phyloP scores from a whole-genome alignment of 2,329 filamentous ascomycete species.

The Scedosporium minutisporum region DNA sequence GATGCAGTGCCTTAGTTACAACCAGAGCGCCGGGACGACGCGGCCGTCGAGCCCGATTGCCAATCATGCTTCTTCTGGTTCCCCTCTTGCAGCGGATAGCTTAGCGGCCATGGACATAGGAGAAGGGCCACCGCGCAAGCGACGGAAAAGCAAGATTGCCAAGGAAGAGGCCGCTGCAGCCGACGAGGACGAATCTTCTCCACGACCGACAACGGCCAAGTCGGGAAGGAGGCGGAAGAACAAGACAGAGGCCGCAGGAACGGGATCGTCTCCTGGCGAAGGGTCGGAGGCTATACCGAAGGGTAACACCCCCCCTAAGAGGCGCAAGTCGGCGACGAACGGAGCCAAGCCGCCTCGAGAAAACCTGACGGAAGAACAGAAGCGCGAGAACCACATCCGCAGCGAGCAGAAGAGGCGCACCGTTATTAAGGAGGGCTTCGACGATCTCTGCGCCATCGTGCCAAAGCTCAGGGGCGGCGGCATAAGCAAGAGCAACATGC shows the following conservation, averaged over 20 bases:
- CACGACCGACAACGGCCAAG: background rate
- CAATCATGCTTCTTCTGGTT: background rate
- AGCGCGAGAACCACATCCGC: slow-evolving; percentile 75
- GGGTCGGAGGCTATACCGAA: background rate
- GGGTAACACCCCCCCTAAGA: slow-evolving; percentile 25
- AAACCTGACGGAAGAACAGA: slow-evolving; percentile 74
- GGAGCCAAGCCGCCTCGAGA: slow-evolving; percentile 36
- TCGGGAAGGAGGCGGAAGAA: background rate
- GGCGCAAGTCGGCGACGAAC: slow-evolving; percentile 34
- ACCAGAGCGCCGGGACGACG: slow-evolving; percentile 49
- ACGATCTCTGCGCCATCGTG: slow-evolving; percentile 67
- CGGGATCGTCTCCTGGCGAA: background rate
- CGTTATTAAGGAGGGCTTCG: slow-evolving; percentile 72
- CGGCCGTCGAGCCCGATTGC: slow-evolving; percentile 43
- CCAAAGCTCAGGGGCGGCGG: slow-evolving; percentile 65
- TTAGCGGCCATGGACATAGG: slow-evolving; percentile 13
- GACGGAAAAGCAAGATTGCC: slow-evolving; percentile 43
- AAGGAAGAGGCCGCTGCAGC: slow-evolving; percentile 23
- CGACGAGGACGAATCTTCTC: slow-evolving; percentile 7
- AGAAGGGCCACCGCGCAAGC: slow-evolving; percentile 37
- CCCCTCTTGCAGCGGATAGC: background rate
- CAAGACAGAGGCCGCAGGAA: background rate
- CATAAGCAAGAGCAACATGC: slow-evolving; percentile 73
- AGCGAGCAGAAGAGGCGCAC: slow-evolving; percentile 82
- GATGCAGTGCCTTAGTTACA: slow-evolving; percentile 47